These are phyloP conservation scores for Aquanectria penicillioides DNA, from an alignment of 2,329 filamentous ascomycete species.

Conservation along the genomic window DNA sequence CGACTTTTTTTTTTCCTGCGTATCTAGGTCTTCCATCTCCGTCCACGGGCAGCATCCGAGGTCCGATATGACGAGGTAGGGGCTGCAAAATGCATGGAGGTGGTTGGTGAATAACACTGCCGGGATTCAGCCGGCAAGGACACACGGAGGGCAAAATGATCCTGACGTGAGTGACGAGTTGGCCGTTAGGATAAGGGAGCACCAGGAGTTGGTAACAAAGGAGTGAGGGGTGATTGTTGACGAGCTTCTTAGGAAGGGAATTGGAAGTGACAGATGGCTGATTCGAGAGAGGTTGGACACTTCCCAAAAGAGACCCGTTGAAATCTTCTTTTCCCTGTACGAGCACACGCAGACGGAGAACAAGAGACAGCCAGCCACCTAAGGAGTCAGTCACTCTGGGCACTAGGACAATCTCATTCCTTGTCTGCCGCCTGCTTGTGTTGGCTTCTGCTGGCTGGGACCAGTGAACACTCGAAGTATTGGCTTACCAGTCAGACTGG, in stretches of 20 bases:
- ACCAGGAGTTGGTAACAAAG: conserved; percentile 10
- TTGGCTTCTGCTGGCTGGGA: too few relatives aligned
- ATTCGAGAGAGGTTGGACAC: too few relatives aligned
- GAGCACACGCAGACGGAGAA: too few relatives aligned
- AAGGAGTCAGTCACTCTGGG: too few relatives aligned
- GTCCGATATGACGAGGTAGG: conserved; percentile 22
- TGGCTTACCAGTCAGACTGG: not conserved
- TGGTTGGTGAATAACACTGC: conserved; percentile 30
- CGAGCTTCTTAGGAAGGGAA: not conserved
- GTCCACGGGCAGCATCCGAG: not conserved
- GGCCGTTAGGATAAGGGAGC: conserved; percentile 37
- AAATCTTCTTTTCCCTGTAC: too few relatives aligned
- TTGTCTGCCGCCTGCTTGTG: too few relatives aligned
- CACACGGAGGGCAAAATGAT: conserved; percentile 8
- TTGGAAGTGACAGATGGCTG: not conserved
- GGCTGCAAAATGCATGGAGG: conserved; percentile 17
- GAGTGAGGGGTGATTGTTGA: conserved; percentile 16
- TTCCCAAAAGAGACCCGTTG: too few relatives aligned
- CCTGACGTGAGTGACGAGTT: conserved; percentile 31
- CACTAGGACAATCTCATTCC: too few relatives aligned
- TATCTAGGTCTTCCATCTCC: not conserved
- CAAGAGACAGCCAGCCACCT: too few relatives aligned
- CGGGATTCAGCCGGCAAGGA: conserved; percentile 7
- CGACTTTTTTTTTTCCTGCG: not conserved
- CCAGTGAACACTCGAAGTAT: not conserved